Evolutionary conservation across 1,284 basidiomycete genomes (phyloP).

Genomic region (Irpex lacteus): DNA sequence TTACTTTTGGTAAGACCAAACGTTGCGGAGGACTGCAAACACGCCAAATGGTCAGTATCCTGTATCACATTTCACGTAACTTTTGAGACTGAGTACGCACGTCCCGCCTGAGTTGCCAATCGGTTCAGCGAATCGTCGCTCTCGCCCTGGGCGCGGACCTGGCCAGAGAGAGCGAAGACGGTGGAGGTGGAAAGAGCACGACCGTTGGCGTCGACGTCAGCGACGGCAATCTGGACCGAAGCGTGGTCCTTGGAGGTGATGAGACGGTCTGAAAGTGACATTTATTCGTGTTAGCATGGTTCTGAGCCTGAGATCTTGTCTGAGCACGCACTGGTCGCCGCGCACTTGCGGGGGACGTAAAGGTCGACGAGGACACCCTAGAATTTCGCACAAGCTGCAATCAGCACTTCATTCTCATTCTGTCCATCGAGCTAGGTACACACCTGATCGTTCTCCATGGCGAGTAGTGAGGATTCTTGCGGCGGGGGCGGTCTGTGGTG

Average conservation of each 20-base stretch:
- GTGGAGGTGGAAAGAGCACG: slow-evolving; percentile 85
- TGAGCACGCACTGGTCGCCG: slow-evolving; percentile 82
- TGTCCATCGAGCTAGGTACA: slow-evolving; percentile 11
- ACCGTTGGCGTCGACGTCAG: slow-evolving; percentile 93
- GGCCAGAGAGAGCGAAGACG: slow-evolving; percentile 92
- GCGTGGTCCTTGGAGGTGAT: slow-evolving; percentile 99
- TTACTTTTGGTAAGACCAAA: slow-evolving; percentile 78
- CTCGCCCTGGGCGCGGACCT: slow-evolving; percentile 94
- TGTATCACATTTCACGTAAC: slow-evolving; percentile 4
- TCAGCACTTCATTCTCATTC: slow-evolving; percentile 11
- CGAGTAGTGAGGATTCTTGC: slow-evolving; percentile 27
- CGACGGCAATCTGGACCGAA: slow-evolving; percentile 94
- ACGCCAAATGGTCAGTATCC: neutral
- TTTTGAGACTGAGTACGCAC: slow-evolving; percentile 54
- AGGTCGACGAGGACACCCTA: slow-evolving; percentile 99
- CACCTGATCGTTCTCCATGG: slow-evolving; percentile 83
- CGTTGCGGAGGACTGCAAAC: slow-evolving; percentile 65
- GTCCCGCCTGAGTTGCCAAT: slow-evolving; percentile 91
- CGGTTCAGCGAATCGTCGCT: slow-evolving; percentile 97
- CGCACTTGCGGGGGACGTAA: slow-evolving; percentile 99
- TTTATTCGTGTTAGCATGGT: neutral
- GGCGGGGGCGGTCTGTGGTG: slow-evolving; percentile 23
- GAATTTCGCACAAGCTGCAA: slow-evolving; percentile 5
- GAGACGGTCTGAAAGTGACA: slow-evolving; percentile 67
- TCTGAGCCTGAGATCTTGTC: neutral